Evolutionary conservation across 768 basidiomycete genomes (phyloP).

Genomic region (Lentinula detonsa): DNA sequence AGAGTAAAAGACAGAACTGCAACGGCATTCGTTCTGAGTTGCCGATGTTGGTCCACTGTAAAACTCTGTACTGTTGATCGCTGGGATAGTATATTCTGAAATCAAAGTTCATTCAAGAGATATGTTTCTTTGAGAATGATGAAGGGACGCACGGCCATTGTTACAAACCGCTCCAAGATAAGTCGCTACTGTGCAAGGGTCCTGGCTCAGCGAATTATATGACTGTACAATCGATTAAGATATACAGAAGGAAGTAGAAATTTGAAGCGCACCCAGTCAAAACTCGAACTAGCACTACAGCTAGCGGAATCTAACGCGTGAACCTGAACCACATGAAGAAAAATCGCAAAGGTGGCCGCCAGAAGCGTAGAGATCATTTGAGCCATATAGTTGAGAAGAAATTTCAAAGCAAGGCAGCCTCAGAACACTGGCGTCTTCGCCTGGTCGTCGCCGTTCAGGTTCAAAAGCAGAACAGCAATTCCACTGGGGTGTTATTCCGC

Average conservation of each 20-base stretch:
- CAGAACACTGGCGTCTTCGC: not conserved
- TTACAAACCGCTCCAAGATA: slow-evolving; percentile 23
- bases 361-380: not conserved
- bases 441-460: not conserved
- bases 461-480: not conserved
- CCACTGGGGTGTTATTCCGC: not conserved
- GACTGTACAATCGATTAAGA: not conserved
- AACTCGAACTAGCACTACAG: slow-evolving; percentile 2
- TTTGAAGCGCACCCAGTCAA: slow-evolving; percentile 5
- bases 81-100: slow-evolving; percentile 3
- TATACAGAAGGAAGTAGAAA: not conserved
- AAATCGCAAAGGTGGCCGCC: not conserved
- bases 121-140: not conserved
- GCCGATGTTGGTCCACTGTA: slow-evolving; percentile 2
- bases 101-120: not conserved
- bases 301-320: not conserved
- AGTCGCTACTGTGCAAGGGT: slow-evolving; percentile 21
- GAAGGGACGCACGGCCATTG: not conserved
- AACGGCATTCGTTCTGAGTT: slow-evolving; percentile 2
- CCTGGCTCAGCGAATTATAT: slow-evolving; percentile 21
- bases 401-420: not conserved
- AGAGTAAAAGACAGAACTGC: slow-evolving; percentile 3
- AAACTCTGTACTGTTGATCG: slow-evolving; percentile 3
- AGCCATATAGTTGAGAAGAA: not conserved
- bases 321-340: not conserved